Percentiles rank a stretch among this genome's conserved stretches.
Conservation (phyloP, 2,329 filamentous ascomycete species). For the Colletotrichum lupini region DNA sequence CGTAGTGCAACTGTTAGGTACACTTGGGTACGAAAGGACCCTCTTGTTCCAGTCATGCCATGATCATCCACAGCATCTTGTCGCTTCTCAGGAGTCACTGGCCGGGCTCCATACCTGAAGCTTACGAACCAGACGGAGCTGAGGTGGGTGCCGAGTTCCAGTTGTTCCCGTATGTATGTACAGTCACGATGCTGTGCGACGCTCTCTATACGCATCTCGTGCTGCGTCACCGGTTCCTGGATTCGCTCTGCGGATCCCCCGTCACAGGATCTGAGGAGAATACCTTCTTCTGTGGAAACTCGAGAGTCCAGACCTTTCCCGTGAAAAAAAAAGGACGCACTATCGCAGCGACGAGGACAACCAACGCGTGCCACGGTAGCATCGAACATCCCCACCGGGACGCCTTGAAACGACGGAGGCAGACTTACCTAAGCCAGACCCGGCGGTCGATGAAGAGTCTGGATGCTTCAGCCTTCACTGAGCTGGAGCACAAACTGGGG, state of each 20-base stretch:
- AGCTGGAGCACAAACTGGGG: conserved; percentile 16
- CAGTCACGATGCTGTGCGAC: neutral
- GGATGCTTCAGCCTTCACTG: conserved; percentile 28
- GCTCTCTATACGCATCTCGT: neutral
- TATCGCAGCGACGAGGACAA: neutral
- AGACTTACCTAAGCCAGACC: conserved; percentile 1
- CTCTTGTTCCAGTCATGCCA: conserved; percentile 16
- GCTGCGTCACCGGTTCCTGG: neutral
- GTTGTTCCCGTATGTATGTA: neutral
- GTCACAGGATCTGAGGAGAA: neutral
- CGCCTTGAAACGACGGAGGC: conserved; percentile 23
- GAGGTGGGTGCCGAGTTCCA: neutral
- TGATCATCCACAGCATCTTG: neutral
- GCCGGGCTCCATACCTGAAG: neutral
- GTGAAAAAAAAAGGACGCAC: neutral
- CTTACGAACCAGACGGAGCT: neutral
- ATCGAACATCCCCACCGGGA: neutral
- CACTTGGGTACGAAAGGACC: neutral
- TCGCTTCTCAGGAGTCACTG: neutral
- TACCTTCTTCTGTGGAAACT: conserved; percentile 6
- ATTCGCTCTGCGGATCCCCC: neutral
- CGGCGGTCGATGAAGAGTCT: conserved; percentile 25
- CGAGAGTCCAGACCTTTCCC: neutral
- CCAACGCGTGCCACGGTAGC: neutral
- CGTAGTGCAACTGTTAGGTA: neutral